Conservation (phyloP, 2,329 filamentous ascomycete genomes). For the Calonectria hongkongensis region DNA sequence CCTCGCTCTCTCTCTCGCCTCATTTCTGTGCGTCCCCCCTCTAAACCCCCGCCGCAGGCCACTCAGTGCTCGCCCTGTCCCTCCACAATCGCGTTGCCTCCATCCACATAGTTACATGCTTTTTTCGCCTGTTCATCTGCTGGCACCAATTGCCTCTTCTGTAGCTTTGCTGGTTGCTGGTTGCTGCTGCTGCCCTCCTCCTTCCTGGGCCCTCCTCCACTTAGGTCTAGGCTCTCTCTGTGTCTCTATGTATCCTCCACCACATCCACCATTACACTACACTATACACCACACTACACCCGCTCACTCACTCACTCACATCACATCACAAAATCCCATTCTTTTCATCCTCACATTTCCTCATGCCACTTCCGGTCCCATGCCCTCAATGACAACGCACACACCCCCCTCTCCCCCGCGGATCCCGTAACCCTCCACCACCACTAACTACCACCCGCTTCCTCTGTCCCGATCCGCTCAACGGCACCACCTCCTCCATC, state of each 20-base stretch:
- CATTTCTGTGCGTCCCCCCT: neutral
- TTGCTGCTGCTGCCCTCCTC: too few relatives aligned
- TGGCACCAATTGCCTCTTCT: neutral
- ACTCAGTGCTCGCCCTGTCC: too few relatives aligned
- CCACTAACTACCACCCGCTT: slow-evolving; percentile 8
- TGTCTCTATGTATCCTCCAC: too few relatives aligned
- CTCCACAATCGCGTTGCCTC: neutral
- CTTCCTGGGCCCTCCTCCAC: too few relatives aligned
- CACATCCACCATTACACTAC: too few relatives aligned
- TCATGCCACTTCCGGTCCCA: slow-evolving; percentile 8
- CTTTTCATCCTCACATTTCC: neutral
- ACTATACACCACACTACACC: too few relatives aligned
- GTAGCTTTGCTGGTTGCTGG: too few relatives aligned
- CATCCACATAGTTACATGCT: too few relatives aligned
- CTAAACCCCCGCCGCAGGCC: neutral
- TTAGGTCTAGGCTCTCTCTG: too few relatives aligned
- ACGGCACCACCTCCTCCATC: slow-evolving; percentile 6
- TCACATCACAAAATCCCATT: too few relatives aligned
- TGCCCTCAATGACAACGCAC: slow-evolving; percentile 12
- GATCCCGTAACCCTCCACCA: slow-evolving; percentile 14
- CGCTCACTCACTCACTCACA: too few relatives aligned
- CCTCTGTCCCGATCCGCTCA: slow-evolving; percentile 1
- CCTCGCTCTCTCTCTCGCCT: neutral
- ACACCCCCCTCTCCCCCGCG: slow-evolving; percentile 4
- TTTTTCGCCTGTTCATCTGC: neutral